Evolutionary conservation across 768 basidiomycete species (phyloP).

Genomic region (Russula virescens): DNA sequence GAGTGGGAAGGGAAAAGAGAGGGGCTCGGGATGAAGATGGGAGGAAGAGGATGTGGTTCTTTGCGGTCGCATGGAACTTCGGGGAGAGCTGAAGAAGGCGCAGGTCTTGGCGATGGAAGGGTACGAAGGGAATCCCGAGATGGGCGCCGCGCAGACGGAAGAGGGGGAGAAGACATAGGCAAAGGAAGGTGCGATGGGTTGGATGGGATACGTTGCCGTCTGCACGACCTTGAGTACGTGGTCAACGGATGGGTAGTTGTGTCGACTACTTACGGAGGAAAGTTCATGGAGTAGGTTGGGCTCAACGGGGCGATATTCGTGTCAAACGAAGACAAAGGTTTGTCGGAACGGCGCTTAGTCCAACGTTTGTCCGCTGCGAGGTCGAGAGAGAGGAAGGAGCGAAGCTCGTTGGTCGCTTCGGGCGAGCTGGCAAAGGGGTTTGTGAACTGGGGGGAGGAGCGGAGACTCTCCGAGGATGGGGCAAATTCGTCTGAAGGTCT

Average conservation of each 20-base stretch:
- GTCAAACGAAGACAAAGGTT: constrained; percentile 35
- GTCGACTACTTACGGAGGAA: constrained; percentile 2
- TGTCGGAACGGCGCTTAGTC: constrained; percentile 29
- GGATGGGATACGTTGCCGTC: constrained; percentile 16
- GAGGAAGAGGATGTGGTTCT: not conserved
- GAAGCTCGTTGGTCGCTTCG: constrained; percentile 24
- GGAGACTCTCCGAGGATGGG: not conserved
- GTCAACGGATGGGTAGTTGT: too few species aligned
- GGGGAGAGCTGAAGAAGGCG: constrained; percentile 48
- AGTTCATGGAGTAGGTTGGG: constrained; percentile 1
- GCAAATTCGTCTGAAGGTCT: not conserved
- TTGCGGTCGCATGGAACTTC: constrained; percentile 32
- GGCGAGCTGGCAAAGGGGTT: constrained; percentile 15
- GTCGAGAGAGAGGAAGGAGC: constrained; percentile 67
- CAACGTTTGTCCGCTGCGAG: constrained; percentile 49
- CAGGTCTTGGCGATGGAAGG: constrained; percentile 58
- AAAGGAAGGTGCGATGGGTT: not conserved
- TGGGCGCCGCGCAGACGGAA: constrained; percentile 27
- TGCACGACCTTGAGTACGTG: not conserved
- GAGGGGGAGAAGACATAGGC: not conserved
- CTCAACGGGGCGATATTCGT: constrained; percentile 22
- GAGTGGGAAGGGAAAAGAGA: constrained; percentile 2
- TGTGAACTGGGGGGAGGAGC: constrained; percentile 12
- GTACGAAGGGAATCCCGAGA: constrained; percentile 41
- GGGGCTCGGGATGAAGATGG: constrained; percentile 17